Conservation (phyloP, 2,329 filamentous ascomycete genomes). For the Ophiosphaerella korrae region DNA sequence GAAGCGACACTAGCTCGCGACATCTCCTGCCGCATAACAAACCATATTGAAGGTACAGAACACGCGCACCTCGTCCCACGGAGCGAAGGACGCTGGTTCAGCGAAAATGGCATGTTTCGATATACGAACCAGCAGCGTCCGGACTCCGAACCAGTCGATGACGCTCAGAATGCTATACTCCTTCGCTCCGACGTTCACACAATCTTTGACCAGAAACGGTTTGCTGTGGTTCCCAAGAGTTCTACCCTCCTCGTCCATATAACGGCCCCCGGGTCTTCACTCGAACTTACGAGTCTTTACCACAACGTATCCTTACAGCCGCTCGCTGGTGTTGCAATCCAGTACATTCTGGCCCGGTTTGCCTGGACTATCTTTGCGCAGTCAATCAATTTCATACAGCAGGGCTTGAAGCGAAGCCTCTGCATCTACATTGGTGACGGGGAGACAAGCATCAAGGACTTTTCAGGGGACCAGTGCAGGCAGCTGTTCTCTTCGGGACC, state of each 20-base stretch:
- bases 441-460: too few relatives aligned
- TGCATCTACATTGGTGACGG: too few relatives aligned
- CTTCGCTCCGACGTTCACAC: slow-evolving; percentile 25
- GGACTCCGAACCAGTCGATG: slow-evolving; percentile 11
- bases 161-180: slow-evolving; percentile 18
- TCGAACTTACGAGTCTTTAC: slow-evolving; percentile 17
- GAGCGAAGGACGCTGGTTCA: slow-evolving; percentile 25
- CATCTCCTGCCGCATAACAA: slow-evolving; percentile 23
- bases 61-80: slow-evolving; percentile 23
- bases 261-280: slow-evolving; percentile 1
- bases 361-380: slow-evolving; percentile 22
- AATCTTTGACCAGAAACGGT: slow-evolving; percentile 19
- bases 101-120: slow-evolving; percentile 21
- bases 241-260: slow-evolving; percentile 15
- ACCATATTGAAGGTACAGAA: slow-evolving; percentile 21
- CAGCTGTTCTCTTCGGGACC: background rate
- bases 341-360: slow-evolving; percentile 21
- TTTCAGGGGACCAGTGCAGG: slow-evolving; percentile 3
- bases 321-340: slow-evolving; percentile 16
- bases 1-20: slow-evolving; percentile 10
- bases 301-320: slow-evolving; percentile 21
- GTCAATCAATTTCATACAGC: slow-evolving; percentile 10
- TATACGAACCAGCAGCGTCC: slow-evolving; percentile 13
- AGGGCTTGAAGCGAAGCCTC: background rate
- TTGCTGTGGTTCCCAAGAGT: slow-evolving; percentile 21